Base-by-base conservation (phyloP, 352 stramenopile species). In the Phytopythium helicoides region DNA sequence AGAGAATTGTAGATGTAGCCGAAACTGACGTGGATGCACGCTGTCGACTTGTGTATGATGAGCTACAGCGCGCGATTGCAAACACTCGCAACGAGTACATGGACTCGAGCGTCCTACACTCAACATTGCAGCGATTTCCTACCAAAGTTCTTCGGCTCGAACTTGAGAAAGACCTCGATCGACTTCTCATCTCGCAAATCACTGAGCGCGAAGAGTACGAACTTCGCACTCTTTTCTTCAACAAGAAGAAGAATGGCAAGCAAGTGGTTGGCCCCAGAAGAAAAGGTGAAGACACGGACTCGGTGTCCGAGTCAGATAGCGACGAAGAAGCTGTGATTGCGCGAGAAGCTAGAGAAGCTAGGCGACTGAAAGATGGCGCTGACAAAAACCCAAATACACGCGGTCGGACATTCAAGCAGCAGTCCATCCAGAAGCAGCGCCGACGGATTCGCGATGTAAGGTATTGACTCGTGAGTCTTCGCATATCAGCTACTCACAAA, bases 101-200 rank as follows among this genome's bases (percentile, higher is more conserved):
- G 74, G 87, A 97, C 52, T 97, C 87, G 23, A 67, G 64, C 18
- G 79, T 95, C 15, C 66, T 98, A 1, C 92, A 98, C 59, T 88
- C 79, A 47, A 89, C 86, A 18, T 53, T 87, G 15, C 93, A 98
- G 71, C 80, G 86, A 7, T 98, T 97, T 54, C 83, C 87, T 2
- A 96, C 90, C 1, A 89, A 85, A 47, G 86, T 96, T 15, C 62
- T 98, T 6, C 68, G 88, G 0, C 53, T 89, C 7, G 92, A 98
- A 50, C 75, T 98, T 5, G 89, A 98, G 42, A 89, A 92, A 19
- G 92, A 97, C 42, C 73, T 98, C 9, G 91, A 98, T 69, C 69
- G 83, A 5, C 54, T 98, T 37, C 61, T 98, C 7, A 73, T 86
- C 22, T 73, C 82, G 35, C 93, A 98, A 55, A 86, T 97, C 23